Conservation (phyloP, 1,139 yeast species). For the Blastobotrys aristatus region DNA sequence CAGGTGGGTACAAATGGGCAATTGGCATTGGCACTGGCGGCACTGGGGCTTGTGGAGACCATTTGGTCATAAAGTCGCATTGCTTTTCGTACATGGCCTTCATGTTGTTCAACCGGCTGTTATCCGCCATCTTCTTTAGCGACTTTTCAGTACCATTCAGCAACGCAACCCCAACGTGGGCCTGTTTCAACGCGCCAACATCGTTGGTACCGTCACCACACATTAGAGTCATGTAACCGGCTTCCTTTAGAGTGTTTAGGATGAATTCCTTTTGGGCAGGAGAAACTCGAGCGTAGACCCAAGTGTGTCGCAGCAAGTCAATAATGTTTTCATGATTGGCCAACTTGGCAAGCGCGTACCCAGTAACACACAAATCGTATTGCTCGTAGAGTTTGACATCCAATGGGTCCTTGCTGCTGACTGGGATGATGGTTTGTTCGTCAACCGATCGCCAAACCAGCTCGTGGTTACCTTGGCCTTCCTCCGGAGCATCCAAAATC, state of each 20-base stretch:
- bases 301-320: conserved; percentile 75
- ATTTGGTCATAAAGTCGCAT: conserved; percentile 64
- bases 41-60: conserved; percentile 70
- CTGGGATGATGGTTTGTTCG: conserved; percentile 69
- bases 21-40: conserved; percentile 84
- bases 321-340: conserved; percentile 51
- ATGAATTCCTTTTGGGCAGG: conserved; percentile 93
- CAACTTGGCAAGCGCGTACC: conserved; percentile 74
- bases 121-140: conserved; percentile 82
- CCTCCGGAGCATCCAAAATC: conserved; percentile 83
- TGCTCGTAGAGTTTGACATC: conserved; percentile 55
- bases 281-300: conserved; percentile 98
- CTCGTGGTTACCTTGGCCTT: conserved; percentile 45
- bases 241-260: conserved; percentile 72
- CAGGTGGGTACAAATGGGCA: conserved; percentile 97
- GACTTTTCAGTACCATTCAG: conserved; percentile 96
- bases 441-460: conserved; percentile 84
- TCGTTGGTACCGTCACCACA: conserved; percentile 99
- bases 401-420: conserved; percentile 55
- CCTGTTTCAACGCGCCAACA: conserved; percentile 98
- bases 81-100: conserved; percentile 79
- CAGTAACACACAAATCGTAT: conserved; percentile 88
- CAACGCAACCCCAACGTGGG: conserved; percentile 95
- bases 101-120: conserved; percentile 60
- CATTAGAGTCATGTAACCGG: conserved; percentile 94